Percentiles rank a stretch among this genome's conserved stretches.
These are phyloP conservation scores for Eurotiales sp. DNA, from an alignment of 2,329 filamentous ascomycete species.

Conservation along the genomic window DNA sequence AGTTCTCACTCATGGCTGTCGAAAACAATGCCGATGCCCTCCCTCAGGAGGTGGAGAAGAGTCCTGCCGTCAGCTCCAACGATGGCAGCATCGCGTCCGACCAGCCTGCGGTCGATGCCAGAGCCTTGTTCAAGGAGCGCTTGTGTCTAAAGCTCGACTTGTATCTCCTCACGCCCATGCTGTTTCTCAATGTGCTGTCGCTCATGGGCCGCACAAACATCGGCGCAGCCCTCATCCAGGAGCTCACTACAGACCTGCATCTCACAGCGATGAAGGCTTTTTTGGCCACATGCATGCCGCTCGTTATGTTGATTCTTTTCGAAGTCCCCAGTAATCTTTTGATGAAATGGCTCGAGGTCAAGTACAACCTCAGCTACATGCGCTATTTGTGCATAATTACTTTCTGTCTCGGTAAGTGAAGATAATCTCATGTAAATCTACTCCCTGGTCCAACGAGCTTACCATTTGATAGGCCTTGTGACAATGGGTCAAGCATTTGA, in stretches of 20 bases:
- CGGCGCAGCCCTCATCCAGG: conserved; percentile 1
- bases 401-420: background rate
- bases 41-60: background rate
- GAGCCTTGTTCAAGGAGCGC: conserved; percentile 4
- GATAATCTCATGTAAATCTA: background rate
- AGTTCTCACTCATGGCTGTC: background rate
- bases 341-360: conserved; percentile 6
- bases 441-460: background rate
- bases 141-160: conserved; percentile 3
- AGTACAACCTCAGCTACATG: conserved; percentile 1
- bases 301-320: conserved; percentile 5
- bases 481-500: conserved; percentile 6
- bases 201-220: conserved; percentile 8
- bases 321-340: conserved; percentile 3
- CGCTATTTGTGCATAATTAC: conserved; percentile 6
- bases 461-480: background rate
- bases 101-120: conserved; percentile 1
- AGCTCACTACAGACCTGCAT: background rate
- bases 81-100: conserved; percentile 4
- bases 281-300: background rate
- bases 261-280: conserved; percentile 1
- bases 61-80: conserved; percentile 1
- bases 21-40: background rate
- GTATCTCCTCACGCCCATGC: background rate
- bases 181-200: conserved; percentile 5